Conservation (phyloP, 257 asterid genomes). For the Rehmannia glutinosa region DNA sequence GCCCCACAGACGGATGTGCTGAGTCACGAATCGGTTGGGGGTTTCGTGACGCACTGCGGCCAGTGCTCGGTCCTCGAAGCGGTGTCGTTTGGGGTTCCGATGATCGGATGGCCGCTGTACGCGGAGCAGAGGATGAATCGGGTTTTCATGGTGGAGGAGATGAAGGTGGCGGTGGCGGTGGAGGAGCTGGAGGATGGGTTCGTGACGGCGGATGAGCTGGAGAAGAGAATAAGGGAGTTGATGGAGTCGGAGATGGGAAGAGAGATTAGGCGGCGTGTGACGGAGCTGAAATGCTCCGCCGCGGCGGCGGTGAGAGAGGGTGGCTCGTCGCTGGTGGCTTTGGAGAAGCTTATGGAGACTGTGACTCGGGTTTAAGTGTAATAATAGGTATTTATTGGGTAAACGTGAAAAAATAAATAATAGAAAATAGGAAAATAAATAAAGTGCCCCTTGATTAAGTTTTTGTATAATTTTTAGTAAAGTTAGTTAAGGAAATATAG, state of each 20-base stretch:
- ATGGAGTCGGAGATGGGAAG: slow-evolving; percentile 22
- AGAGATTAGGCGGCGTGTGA: slow-evolving; percentile 6
- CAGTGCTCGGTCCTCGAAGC: slow-evolving; percentile 30
- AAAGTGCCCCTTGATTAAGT: too few species aligned
- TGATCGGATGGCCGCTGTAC: slow-evolving; percentile 34
- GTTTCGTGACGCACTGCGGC: slow-evolving; percentile 43
- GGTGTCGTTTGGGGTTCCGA: slow-evolving; percentile 25
- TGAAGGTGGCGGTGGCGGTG: slow-evolving; percentile 26
- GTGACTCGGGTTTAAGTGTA: neutral
- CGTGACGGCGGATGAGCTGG: slow-evolving; percentile 23
- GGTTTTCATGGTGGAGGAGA: slow-evolving; percentile 27
- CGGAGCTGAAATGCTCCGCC: slow-evolving; percentile 15
- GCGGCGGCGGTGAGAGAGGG: slow-evolving; percentile 11
- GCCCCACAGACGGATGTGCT: slow-evolving; percentile 23
- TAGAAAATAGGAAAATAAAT: too few species aligned
- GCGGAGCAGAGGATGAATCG: slow-evolving; percentile 36
- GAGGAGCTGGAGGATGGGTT: slow-evolving; percentile 17
- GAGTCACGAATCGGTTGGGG: slow-evolving; percentile 23
- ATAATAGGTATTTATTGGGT: too few species aligned
- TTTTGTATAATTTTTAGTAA: too few species aligned
- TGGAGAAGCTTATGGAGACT: slow-evolving; percentile 17
- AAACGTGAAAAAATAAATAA: too few species aligned
- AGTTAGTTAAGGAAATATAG: too few species aligned
- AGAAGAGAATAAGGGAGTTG: slow-evolving; percentile 28
- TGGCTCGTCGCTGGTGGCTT: slow-evolving; percentile 22